Conservation (phyloP, 2,329 filamentous ascomycete species). For the Aspergillus melleus region DNA sequence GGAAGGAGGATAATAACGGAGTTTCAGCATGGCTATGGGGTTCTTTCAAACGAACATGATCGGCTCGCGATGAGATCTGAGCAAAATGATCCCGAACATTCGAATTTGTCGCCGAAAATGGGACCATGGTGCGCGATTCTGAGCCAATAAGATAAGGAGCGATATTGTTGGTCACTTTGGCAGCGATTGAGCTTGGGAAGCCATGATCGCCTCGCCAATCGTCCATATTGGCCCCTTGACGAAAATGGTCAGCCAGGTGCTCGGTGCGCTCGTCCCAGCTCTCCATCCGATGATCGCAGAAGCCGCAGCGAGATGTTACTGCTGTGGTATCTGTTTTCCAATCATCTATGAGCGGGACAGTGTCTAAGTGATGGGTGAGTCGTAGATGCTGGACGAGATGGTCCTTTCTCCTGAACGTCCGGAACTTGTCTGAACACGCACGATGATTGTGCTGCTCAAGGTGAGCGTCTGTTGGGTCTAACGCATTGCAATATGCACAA, state of each 20-base stretch:
- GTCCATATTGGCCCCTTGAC: slow-evolving; percentile 51
- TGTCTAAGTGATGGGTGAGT: slow-evolving; percentile 50
- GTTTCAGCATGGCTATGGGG: background rate
- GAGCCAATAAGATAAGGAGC: slow-evolving; percentile 23
- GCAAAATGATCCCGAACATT: slow-evolving; percentile 18
- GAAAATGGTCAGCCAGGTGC: slow-evolving; percentile 55
- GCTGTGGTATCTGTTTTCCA: slow-evolving; percentile 36
- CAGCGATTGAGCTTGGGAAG: slow-evolving; percentile 28
- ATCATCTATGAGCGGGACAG: slow-evolving; percentile 12
- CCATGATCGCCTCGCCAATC: slow-evolving; percentile 56
- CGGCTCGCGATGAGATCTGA: slow-evolving; percentile 18
- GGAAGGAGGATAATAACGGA: background rate
- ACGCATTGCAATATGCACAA: slow-evolving; percentile 52
- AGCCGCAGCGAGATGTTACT: slow-evolving; percentile 53
- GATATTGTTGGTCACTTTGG: slow-evolving; percentile 16
- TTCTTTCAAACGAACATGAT: background rate
- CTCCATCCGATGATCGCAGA: slow-evolving; percentile 49
- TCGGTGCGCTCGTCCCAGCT: slow-evolving; percentile 54
- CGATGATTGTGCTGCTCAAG: slow-evolving; percentile 50
- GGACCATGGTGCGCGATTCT: slow-evolving; percentile 19
- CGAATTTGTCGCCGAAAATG: slow-evolving; percentile 20
- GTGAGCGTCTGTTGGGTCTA: slow-evolving; percentile 49
- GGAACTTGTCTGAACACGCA: slow-evolving; percentile 48
- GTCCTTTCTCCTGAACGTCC: slow-evolving; percentile 56
- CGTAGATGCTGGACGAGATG: slow-evolving; percentile 56